A percentile compares a stretch with the other conserved stretches of the same genome.
These are phyloP conservation scores for Scytalidium lignicola DNA, from an alignment of 2,329 filamentous ascomycete species.

Conservation along the genomic window DNA sequence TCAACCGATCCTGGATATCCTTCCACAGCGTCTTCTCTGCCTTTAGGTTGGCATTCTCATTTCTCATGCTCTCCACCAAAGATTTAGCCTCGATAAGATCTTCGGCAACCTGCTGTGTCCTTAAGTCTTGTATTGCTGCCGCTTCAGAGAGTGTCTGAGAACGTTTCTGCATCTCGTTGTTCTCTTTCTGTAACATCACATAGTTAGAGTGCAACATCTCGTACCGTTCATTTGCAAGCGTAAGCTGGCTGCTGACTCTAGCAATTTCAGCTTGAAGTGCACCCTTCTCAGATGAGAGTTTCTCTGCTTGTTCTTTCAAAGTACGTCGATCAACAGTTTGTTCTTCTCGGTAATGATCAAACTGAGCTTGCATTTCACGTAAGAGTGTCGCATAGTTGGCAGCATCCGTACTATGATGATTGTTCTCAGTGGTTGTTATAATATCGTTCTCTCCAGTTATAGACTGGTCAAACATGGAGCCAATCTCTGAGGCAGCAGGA, in stretches of 20 bases:
- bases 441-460: constrained; percentile 53
- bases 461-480: constrained; percentile 67
- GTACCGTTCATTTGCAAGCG: constrained; percentile 75
- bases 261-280: constrained; percentile 78
- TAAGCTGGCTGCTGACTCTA: constrained; percentile 73
- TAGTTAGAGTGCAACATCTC: constrained; percentile 90
- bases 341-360: constrained; percentile 85
- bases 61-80: constrained; percentile 78
- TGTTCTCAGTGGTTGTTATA: constrained; percentile 53
- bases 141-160: constrained; percentile 72
- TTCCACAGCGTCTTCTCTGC: constrained; percentile 95
- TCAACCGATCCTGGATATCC: constrained; percentile 82
- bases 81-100: constrained; percentile 84
- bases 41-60: constrained; percentile 87
- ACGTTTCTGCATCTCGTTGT: constrained; percentile 79
- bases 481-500: constrained; percentile 55
- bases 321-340: constrained; percentile 75
- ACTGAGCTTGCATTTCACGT: constrained; percentile 82
- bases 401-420: constrained; percentile 46
- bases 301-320: constrained; percentile 79
- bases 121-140: constrained; percentile 83
- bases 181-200: constrained; percentile 76
- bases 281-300: constrained; percentile 75
- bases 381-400: constrained; percentile 72
- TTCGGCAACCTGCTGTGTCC: constrained; percentile 86